Evolutionary conservation across 805 yeast species (phyloP).

Genomic region (Komagataella mondaviorum): DNA sequence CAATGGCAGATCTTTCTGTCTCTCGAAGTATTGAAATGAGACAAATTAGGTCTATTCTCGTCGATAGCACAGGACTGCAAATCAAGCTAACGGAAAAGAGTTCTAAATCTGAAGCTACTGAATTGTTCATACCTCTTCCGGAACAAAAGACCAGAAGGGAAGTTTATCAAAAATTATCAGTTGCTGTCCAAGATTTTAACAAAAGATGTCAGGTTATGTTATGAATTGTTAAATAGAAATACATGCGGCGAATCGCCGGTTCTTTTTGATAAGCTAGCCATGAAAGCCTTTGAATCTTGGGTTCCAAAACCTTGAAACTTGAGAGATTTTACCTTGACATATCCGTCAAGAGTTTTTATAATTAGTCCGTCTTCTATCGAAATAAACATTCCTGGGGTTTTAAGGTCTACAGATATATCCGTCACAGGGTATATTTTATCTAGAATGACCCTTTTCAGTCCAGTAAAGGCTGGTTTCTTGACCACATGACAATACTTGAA

Average conservation of each 20-base stretch:
- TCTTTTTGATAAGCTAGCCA: constrained; percentile 29
- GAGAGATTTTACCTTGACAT: constrained; percentile 20
- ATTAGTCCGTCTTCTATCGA: constrained; percentile 14
- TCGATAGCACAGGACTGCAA: constrained; percentile 56
- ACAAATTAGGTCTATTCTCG: constrained; percentile 53
- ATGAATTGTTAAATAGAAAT: constrained; percentile 4
- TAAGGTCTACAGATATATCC: constrained; percentile 5
- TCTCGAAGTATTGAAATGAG: constrained; percentile 65
- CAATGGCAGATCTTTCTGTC: constrained; percentile 41
- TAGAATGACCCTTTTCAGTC: constrained; percentile 30
- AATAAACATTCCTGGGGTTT: constrained; percentile 15
- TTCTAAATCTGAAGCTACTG: constrained; percentile 25
- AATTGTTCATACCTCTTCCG: constrained; percentile 61
- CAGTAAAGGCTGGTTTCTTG: not conserved
- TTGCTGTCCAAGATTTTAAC: constrained; percentile 76
- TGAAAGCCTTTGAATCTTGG: constrained; percentile 33
- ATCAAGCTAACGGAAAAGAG: constrained; percentile 53
- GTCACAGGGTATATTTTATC: constrained; percentile 18
- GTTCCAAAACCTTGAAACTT: constrained; percentile 42
- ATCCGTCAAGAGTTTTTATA: constrained; percentile 31
- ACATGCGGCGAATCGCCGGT: constrained; percentile 19
- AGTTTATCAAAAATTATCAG: constrained; percentile 57
- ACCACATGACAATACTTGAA: constrained; percentile 14
- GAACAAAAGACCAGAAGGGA: constrained; percentile 49
- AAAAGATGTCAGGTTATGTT: constrained; percentile 43